phyloP scores from a whole-genome alignment of 2,329 filamentous ascomycete species.

The Thielaviopsis ethacetica region DNA sequence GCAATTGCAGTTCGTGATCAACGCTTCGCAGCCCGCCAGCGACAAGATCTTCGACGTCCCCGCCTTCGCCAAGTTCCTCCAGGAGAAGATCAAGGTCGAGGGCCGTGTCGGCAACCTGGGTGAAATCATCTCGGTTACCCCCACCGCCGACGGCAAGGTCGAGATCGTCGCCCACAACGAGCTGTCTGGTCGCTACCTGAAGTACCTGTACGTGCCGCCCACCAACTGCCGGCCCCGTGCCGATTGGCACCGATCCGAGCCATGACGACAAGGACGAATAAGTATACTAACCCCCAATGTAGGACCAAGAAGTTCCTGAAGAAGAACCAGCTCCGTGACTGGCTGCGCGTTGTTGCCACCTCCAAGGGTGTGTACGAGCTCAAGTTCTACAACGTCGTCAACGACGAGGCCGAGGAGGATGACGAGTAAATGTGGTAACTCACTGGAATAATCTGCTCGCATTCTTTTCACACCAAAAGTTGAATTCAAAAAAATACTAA shows the following conservation, averaged over 20 bases:
- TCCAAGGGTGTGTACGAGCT: conserved; percentile 98
- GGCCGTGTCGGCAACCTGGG: conserved; percentile 97
- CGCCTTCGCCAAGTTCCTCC: conserved; percentile 99
- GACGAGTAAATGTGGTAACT: conserved; percentile 60
- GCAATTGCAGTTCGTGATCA: conserved; percentile 75
- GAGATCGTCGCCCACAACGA: conserved; percentile 95
- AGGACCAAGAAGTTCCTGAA: conserved; percentile 99
- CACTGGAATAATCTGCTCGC: conserved; percentile 3
- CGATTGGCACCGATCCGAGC: not conserved
- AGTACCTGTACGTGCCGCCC: conserved; percentile 72
- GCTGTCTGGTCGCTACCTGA: conserved; percentile 97
- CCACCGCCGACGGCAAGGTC: conserved; percentile 91
- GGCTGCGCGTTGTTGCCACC: conserved; percentile 96
- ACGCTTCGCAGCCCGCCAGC: conserved; percentile 91
- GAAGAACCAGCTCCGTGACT: conserved; percentile 99
- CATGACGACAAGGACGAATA: not conserved
- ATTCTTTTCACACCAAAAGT: not conserved
- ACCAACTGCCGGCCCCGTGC: conserved; percentile 8
- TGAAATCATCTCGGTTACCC: conserved; percentile 77
- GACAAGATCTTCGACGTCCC: conserved; percentile 99
- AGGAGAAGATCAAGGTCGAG: conserved; percentile 99
- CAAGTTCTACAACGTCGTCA: conserved; percentile 99
- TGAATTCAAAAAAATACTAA: conserved; percentile 12
- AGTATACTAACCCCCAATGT: conserved; percentile 8
- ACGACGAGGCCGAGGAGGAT: conserved; percentile 94